phyloP scores from a whole-genome alignment of 2,329 filamentous ascomycete genomes.

The Colletotrichum cuscutae region DNA sequence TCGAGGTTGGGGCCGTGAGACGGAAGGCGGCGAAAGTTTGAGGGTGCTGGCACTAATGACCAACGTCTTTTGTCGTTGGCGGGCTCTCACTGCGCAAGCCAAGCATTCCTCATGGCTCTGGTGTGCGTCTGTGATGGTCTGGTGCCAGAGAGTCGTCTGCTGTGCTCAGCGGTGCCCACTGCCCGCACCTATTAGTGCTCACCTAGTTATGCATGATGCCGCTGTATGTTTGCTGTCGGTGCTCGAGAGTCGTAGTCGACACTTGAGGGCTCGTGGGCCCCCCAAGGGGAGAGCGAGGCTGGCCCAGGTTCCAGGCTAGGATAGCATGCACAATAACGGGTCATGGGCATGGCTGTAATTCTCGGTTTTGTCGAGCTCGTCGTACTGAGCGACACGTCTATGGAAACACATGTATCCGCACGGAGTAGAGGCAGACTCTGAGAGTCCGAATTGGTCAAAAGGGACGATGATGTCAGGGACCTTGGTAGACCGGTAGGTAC shows the following conservation, averaged over 20 bases:
- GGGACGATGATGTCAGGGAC: slow-evolving; percentile 29
- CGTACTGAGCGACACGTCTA: slow-evolving; percentile 1
- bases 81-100: slow-evolving; percentile 1
- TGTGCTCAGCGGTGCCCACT: not conserved
- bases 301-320: slow-evolving; percentile 1
- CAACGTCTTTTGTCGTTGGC: slow-evolving; percentile 16
- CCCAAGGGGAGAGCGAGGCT: not conserved
- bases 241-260: not conserved
- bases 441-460: slow-evolving; percentile 10
- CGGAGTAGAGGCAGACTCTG: not conserved
- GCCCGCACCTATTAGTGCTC: not conserved
- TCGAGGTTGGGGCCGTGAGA: slow-evolving; percentile 20
- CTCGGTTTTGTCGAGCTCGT: slow-evolving; percentile 6
- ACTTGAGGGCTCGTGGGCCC: not conserved
- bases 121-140: slow-evolving; percentile 4
- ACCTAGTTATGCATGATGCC: not conserved
- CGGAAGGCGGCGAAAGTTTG: slow-evolving; percentile 7
- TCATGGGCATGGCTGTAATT: slow-evolving; percentile 13
- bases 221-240: not conserved
- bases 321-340: slow-evolving; percentile 10
- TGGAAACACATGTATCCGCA: no score
- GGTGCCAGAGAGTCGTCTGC: slow-evolving; percentile 19
- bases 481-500: slow-evolving; percentile 8
- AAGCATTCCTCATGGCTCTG: slow-evolving; percentile 10
- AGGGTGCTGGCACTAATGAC: slow-evolving; percentile 3